These are phyloP conservation scores for Rubroboletus pulcherrimus DNA, from an alignment of 768 basidiomycete species.

Conservation along the genomic window DNA sequence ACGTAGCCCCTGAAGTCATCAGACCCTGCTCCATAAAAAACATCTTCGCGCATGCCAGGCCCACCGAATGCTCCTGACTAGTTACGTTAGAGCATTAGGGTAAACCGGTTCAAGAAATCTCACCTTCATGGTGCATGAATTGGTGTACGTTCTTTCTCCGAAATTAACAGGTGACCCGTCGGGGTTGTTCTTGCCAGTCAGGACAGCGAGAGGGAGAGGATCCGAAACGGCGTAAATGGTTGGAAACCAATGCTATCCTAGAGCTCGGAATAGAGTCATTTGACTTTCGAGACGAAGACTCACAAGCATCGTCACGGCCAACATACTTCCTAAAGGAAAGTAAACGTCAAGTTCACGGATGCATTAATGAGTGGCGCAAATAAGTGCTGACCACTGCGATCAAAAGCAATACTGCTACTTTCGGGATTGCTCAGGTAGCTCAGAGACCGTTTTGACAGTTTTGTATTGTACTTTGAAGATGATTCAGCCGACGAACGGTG, in stretches of 20 bases:
- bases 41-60: slow-evolving; percentile 46
- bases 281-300: slow-evolving; percentile 17
- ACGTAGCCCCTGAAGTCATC: slow-evolving; percentile 80
- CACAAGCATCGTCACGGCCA: slow-evolving; percentile 69
- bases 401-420: slow-evolving; percentile 63
- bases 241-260: slow-evolving; percentile 57
- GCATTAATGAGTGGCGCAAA: slow-evolving; percentile 2
- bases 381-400: slow-evolving; percentile 53
- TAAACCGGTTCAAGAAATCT: not conserved
- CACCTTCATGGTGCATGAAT: slow-evolving; percentile 79
- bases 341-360: not conserved
- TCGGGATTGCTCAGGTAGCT: slow-evolving; percentile 55
- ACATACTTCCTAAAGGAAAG: slow-evolving; percentile 45
- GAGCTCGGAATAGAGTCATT: not conserved
- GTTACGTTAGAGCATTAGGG: not conserved
- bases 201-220: slow-evolving; percentile 64
- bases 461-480: slow-evolving; percentile 42
- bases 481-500: slow-evolving; percentile 26
- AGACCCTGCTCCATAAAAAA: slow-evolving; percentile 71
- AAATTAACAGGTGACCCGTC: slow-evolving; percentile 47
- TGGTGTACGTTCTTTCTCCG: slow-evolving; percentile 56
- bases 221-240: slow-evolving; percentile 69
- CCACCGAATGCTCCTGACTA: slow-evolving; percentile 79
- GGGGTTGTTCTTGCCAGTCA: slow-evolving; percentile 55
- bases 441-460: slow-evolving; percentile 39